phyloP scores from a whole-genome alignment of 2,329 filamentous ascomycete species.

The Zelopaecilomyces penicillatus region DNA sequence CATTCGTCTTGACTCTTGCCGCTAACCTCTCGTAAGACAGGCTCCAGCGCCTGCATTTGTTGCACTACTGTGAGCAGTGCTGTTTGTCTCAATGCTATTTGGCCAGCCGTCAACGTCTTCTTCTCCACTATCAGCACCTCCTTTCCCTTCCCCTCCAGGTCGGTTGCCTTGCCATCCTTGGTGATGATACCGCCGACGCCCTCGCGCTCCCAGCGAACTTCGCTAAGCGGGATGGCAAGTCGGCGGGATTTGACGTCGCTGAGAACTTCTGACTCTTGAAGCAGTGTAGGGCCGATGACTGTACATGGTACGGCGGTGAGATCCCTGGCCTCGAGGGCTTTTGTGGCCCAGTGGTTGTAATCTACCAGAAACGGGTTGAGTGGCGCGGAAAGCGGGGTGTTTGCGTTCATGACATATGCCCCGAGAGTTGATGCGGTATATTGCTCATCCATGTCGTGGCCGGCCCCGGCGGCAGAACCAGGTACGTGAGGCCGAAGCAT shows the following conservation, averaged over 20 bases:
- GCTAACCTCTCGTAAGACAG: slow-evolving; percentile 69
- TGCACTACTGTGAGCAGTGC: slow-evolving; percentile 76
- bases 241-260: slow-evolving; percentile 63
- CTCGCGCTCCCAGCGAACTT: slow-evolving; percentile 81
- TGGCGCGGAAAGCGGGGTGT: slow-evolving; percentile 72
- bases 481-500: slow-evolving; percentile 74
- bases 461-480: slow-evolving; percentile 25
- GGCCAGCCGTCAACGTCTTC: slow-evolving; percentile 54
- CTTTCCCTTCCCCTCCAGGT: slow-evolving; percentile 42
- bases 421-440: slow-evolving; percentile 62
- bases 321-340: slow-evolving; percentile 63
- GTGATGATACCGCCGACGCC: slow-evolving; percentile 55
- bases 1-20: slow-evolving; percentile 87
- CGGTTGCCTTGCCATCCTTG: slow-evolving; percentile 50
- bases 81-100: slow-evolving; percentile 66
- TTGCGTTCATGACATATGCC: slow-evolving; percentile 74
- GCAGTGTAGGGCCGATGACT: slow-evolving; percentile 62
- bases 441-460: slow-evolving; percentile 42
- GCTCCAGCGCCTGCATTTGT: slow-evolving; percentile 78
- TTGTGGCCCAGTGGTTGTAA: slow-evolving; percentile 74
- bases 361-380: slow-evolving; percentile 76
- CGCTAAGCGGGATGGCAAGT: slow-evolving; percentile 77
- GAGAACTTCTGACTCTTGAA: slow-evolving; percentile 70
- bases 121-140: slow-evolving; percentile 31
- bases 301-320: slow-evolving; percentile 72